Base-by-base conservation (phyloP, 2,329 filamentous ascomycete species). In the Aureobasidium sp. region DNA sequence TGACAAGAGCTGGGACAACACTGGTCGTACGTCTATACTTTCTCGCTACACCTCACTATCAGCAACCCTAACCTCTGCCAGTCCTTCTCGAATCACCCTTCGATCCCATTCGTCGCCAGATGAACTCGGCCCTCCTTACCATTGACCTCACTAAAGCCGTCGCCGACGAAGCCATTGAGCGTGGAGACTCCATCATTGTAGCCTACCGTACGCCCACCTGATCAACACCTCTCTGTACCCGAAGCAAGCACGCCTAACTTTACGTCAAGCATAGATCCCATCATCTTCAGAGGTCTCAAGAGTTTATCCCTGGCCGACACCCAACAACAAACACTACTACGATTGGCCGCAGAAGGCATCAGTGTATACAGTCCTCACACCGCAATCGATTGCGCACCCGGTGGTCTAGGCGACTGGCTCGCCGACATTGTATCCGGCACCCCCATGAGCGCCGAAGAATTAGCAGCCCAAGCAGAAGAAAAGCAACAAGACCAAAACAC, bases 301-400 rank as follows among this genome's bases (percentile, higher is more conserved):
- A 88, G 90, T 66, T 79, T 99, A 71, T 96, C 90, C 37, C 83
- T 91, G 51, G 82, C 82, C 64, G 89, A 99, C 71, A 83, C 90
- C 10, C 94, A 97, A 74, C 94, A 99, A 72, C 83, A 86, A 47
- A 90, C 90, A 7, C 83, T 99, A 36, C 81, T 99, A 4, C 84
- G 87, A 48, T 82, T 99, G 13, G 89, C 88, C 50, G 88, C 90
- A 65, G 85, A 89, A 73, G 92, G 93, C 39, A 91, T 99, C 69
- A 95, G 91, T 66, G 91, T 99, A 61, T 99, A 97, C 79, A 91
- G 88, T 66, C 94, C 94, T 0, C 94, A 99, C 76, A 99, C 94
- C 0, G 93, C 94, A 14, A 85, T 97, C 47, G 94, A 99, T 74
- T 91, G 91, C 42, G 90, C 90, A 0, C 84, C 86, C 0, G 85